These are phyloP conservation scores for Paraphoma sp. DNA, from an alignment of 2,329 filamentous ascomycete species.

Conservation along the genomic window DNA sequence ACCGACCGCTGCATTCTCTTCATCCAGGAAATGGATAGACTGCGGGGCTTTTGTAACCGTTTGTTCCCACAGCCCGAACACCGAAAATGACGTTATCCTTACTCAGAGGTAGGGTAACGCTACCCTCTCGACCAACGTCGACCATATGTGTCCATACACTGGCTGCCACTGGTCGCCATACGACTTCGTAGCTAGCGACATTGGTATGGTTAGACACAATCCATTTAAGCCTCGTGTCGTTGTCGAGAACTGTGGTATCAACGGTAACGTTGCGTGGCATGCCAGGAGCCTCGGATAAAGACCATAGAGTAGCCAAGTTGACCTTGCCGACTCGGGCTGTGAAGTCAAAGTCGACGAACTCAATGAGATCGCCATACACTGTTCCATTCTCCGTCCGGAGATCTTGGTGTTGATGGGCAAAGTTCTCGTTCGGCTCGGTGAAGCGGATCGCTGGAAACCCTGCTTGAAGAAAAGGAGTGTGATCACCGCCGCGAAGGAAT, in stretches of 20 bases:
- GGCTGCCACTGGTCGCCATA: slow-evolving; percentile 61
- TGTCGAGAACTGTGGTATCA: slow-evolving; percentile 55
- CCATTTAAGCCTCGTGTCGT: slow-evolving; percentile 61
- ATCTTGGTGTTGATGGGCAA: slow-evolving; percentile 65
- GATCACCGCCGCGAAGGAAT: slow-evolving; percentile 64
- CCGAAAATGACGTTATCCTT: slow-evolving; percentile 68
- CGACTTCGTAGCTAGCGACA: slow-evolving; percentile 60
- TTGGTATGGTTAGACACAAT: slow-evolving; percentile 47
- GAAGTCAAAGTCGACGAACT: slow-evolving; percentile 65
- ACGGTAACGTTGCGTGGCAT: slow-evolving; percentile 58
- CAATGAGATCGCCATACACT: slow-evolving; percentile 62
- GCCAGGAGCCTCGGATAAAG: slow-evolving; percentile 59
- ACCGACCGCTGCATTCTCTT: not conserved
- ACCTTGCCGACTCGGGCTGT: slow-evolving; percentile 62
- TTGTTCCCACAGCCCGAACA: slow-evolving; percentile 57
- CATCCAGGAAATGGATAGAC: slow-evolving; percentile 52
- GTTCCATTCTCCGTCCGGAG: slow-evolving; percentile 57
- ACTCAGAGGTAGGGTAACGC: slow-evolving; percentile 56
- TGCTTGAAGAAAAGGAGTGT: slow-evolving; percentile 61
- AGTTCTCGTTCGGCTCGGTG: slow-evolving; percentile 66
- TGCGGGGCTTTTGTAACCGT: slow-evolving; percentile 60
- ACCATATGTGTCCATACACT: slow-evolving; percentile 59
- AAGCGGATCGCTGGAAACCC: slow-evolving; percentile 63
- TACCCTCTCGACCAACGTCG: slow-evolving; percentile 57
- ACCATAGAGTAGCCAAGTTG: slow-evolving; percentile 63